phyloP scores from a whole-genome alignment of 2,329 filamentous ascomycete species.

The Triangularia verruculosa region DNA sequence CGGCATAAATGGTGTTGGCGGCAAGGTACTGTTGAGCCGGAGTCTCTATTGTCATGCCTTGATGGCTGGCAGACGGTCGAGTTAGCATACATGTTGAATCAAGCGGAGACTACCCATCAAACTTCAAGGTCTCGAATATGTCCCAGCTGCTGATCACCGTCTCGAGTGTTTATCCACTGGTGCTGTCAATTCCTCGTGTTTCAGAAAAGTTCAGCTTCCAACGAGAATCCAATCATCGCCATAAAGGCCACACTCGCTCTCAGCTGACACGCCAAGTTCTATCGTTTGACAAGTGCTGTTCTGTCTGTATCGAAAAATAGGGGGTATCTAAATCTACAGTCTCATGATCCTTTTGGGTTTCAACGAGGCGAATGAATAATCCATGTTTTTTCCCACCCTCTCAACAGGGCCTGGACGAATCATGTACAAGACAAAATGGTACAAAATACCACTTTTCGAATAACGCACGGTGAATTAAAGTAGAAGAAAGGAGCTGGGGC shows the following conservation, averaged over 20 bases:
- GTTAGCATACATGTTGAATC: neutral
- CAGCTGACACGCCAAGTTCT: too few species aligned
- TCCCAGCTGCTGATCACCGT: neutral
- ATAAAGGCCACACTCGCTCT: too few species aligned
- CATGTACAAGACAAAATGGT: neutral
- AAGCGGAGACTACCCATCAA: neutral
- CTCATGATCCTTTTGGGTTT: neutral
- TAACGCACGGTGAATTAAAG: neutral
- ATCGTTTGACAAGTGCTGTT: neutral
- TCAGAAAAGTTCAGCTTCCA: neutral
- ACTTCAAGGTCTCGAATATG: neutral
- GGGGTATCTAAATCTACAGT: neutral
- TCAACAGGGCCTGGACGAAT: neutral
- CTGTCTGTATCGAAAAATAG: neutral
- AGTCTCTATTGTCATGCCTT: neutral
- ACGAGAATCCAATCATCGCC: too few species aligned
- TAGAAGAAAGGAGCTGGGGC: neutral
- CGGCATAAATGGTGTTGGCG: neutral
- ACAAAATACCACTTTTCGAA: neutral
- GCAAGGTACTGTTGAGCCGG: neutral
- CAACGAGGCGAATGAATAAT: neutral
- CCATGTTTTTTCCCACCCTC: neutral
- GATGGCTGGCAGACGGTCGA: neutral
- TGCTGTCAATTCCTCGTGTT: neutral
- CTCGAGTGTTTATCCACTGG: neutral